Percentiles rank a stretch among this genome's conserved stretches.
Evolutionary conservation across 1,284 basidiomycete genomes (phyloP).

Genomic region (Ceratobasidium sp.): DNA sequence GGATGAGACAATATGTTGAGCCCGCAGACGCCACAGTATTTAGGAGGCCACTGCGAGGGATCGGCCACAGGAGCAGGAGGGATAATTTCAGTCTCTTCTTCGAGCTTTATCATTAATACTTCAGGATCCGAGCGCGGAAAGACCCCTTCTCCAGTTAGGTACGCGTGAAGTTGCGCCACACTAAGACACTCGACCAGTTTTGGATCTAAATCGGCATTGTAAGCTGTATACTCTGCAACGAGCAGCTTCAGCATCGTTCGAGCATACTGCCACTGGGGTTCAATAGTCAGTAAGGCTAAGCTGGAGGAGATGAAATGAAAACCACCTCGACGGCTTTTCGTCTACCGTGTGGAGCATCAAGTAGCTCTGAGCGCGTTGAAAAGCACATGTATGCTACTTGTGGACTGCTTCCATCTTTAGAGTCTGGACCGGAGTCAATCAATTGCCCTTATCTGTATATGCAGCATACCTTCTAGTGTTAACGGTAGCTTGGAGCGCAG

Average conservation of each 20-base stretch:
- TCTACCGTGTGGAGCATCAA: slow-evolving; percentile 35
- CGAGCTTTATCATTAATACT: background rate
- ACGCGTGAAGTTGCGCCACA: slow-evolving; percentile 26
- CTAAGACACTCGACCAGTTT: slow-evolving; percentile 13
- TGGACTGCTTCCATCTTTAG: background rate
- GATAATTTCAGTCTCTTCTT: slow-evolving; percentile 1
- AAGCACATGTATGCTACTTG: slow-evolving; percentile 32
- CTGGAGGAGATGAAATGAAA: background rate
- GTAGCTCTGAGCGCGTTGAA: slow-evolving; percentile 15
- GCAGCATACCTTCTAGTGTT: slow-evolving; percentile 25
- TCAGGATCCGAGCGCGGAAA: slow-evolving; percentile 28
- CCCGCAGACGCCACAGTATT: slow-evolving; percentile 33
- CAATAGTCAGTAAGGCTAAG: background rate
- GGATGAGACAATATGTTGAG: slow-evolving; percentile 26
- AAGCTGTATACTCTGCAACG: slow-evolving; percentile 15
- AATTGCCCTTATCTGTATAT: background rate
- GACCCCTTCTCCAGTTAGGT: slow-evolving; percentile 8
- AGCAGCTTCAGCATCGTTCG: slow-evolving; percentile 30
- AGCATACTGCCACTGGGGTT: slow-evolving; percentile 26
- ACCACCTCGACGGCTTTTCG: slow-evolving; percentile 39
- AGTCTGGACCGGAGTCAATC: slow-evolving; percentile 4
- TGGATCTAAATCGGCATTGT: slow-evolving; percentile 37
- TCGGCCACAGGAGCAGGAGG: background rate
- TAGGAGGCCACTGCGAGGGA: background rate
- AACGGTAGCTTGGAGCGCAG: slow-evolving; percentile 31